phyloP scores from a whole-genome alignment of 257 asterid species.

The Nemophila menziesii region DNA sequence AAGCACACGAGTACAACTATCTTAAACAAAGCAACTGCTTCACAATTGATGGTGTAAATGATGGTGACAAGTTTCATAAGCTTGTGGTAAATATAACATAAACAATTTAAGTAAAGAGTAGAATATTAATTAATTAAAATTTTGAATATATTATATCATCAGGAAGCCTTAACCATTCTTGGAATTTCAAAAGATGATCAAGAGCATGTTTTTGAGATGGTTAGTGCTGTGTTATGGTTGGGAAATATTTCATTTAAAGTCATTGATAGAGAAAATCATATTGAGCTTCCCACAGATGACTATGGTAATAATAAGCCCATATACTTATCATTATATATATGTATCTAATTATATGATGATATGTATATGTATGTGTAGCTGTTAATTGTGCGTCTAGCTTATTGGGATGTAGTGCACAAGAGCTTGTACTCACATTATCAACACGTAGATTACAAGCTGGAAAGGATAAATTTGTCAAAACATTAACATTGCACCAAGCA shows the following conservation, averaged over 20 bases:
- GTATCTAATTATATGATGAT: not conserved
- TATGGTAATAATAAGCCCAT: slow-evolving; percentile 24
- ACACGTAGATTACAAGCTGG: slow-evolving; percentile 45
- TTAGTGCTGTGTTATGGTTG: slow-evolving; percentile 72
- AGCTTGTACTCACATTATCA: slow-evolving; percentile 48
- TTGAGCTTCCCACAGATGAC: slow-evolving; percentile 55
- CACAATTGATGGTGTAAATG: slow-evolving; percentile 48
- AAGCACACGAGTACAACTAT: slow-evolving; percentile 55
- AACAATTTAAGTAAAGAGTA: too few species aligned
- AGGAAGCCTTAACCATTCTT: slow-evolving; percentile 51
- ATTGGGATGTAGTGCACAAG: slow-evolving; percentile 52
- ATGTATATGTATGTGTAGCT: slow-evolving; percentile 52
- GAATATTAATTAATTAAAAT: slow-evolving; percentile 6
- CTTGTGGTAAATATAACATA: slow-evolving; percentile 17
- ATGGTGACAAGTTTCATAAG: slow-evolving; percentile 45
- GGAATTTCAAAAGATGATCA: slow-evolving; percentile 51
- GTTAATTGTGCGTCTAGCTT: slow-evolving; percentile 48
- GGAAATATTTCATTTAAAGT: slow-evolving; percentile 68
- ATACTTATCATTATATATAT: not conserved
- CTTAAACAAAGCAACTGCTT: slow-evolving; percentile 70
- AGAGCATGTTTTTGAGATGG: slow-evolving; percentile 49
- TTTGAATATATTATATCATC: slow-evolving; percentile 14
- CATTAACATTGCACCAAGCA: slow-evolving; percentile 57
- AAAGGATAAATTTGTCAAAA: slow-evolving; percentile 32
- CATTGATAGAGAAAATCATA: slow-evolving; percentile 40